These are phyloP conservation scores for Syzygium oleosum DNA, from an alignment of 345 rosid species.

Conservation along the genomic window DNA sequence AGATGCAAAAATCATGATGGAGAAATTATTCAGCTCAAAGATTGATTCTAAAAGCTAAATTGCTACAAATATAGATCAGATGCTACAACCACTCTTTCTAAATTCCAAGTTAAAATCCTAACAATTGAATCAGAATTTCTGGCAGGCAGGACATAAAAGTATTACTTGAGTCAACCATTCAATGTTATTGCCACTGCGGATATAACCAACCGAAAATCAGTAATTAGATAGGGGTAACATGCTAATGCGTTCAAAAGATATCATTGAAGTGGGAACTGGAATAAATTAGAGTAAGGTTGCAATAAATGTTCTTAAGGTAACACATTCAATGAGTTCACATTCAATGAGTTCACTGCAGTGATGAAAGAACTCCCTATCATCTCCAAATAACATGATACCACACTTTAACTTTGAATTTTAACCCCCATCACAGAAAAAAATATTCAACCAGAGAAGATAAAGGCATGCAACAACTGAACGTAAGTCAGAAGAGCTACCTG, in stretches of 20 bases:
- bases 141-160: background rate
- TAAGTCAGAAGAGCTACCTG: slow-evolving; percentile 24
- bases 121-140: background rate
- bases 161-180: background rate
- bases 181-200: background rate
- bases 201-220: background rate
- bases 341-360: background rate
- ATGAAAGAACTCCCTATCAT: background rate
- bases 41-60: background rate
- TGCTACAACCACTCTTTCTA: background rate
- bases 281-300: background rate
- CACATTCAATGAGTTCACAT: background rate
- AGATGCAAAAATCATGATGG: slow-evolving; percentile 6
- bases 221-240: background rate
- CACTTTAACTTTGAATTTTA: background rate
- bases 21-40: background rate
- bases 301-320: background rate
- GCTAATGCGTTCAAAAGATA: background rate
- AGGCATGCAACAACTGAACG: background rate
- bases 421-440: background rate
- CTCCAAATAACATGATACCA: background rate
- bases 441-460: background rate
- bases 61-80: background rate
- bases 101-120: background rate
- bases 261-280: background rate